Percentiles rank a stretch among this genome's conserved stretches.
Conservation (phyloP, 768 basidiomycete genomes). For the Asterophora lycoperdoides region DNA sequence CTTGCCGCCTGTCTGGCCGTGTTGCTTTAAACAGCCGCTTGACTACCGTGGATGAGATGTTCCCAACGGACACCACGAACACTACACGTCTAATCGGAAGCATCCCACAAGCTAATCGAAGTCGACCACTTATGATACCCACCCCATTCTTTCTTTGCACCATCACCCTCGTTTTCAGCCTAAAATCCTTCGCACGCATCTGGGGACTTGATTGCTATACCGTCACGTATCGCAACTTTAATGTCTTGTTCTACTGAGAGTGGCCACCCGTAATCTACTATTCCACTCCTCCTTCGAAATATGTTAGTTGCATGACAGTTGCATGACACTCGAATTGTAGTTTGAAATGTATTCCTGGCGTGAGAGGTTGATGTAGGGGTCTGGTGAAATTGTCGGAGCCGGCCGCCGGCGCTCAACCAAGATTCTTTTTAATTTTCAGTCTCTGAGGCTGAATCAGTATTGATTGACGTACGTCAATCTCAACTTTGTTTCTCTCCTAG, state of each 20-base stretch:
- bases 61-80: slow-evolving; percentile 7
- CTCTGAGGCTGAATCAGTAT: too few species aligned
- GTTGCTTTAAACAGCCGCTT: slow-evolving; percentile 5
- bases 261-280: neutral
- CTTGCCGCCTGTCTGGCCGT: slow-evolving; percentile 16
- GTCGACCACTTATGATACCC: slow-evolving; percentile 12
- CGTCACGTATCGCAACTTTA: neutral
- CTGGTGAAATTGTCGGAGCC: too few species aligned
- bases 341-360: neutral
- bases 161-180: too few species aligned
- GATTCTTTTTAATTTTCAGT: too few species aligned
- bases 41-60: slow-evolving; percentile 8
- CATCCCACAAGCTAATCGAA: slow-evolving; percentile 2
- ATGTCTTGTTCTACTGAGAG: neutral
- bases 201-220: slow-evolving; percentile 3
- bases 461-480: too few species aligned
- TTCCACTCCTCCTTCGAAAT: neutral
- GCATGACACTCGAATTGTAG: neutral
- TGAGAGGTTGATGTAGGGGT: too few species aligned
- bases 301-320: too few species aligned
- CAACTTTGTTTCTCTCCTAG: too few species aligned
- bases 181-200: neutral
- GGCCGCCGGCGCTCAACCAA: too few species aligned
- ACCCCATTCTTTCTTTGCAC: too few species aligned
- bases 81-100: slow-evolving; percentile 4